These are phyloP conservation scores for Metschnikowia amazonensis DNA, from an alignment of 805 yeast species.

Conservation along the genomic window DNA sequence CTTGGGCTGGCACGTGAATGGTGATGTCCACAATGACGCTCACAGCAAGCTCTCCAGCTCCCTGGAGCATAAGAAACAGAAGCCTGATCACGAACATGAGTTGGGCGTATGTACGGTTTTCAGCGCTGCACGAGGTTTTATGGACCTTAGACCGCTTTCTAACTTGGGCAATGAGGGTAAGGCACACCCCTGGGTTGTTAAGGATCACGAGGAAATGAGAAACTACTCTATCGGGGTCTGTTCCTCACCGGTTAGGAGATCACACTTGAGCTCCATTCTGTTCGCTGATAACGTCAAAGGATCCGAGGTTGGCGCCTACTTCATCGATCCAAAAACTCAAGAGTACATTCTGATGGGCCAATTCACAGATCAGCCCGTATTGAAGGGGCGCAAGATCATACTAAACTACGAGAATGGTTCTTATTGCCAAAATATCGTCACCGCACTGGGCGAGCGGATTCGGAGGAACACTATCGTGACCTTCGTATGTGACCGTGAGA, in stretches of 20 bases:
- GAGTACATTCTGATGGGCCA: slow-evolving; percentile 57
- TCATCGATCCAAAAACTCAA: slow-evolving; percentile 41
- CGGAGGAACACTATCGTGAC: slow-evolving; percentile 63
- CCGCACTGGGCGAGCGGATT: slow-evolving; percentile 42
- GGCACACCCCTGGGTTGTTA: slow-evolving; percentile 55
- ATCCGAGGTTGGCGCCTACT: slow-evolving; percentile 55
- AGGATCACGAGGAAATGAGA: slow-evolving; percentile 63
- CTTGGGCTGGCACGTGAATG: slow-evolving; percentile 3
- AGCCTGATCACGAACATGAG: slow-evolving; percentile 10
- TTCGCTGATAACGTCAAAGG: slow-evolving; percentile 42
- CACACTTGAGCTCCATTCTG: slow-evolving; percentile 22
- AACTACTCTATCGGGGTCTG: slow-evolving; percentile 78
- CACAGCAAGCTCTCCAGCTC: background rate
- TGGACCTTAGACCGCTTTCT: slow-evolving; percentile 50
- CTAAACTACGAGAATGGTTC: slow-evolving; percentile 71
- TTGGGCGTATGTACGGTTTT: slow-evolving; percentile 41
- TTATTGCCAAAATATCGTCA: slow-evolving; percentile 42
- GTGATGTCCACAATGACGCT: background rate
- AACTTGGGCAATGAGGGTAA: slow-evolving; percentile 45
- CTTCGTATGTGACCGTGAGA: slow-evolving; percentile 77
- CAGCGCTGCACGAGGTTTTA: slow-evolving; percentile 45
- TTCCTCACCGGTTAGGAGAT: slow-evolving; percentile 44
- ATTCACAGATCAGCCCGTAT: slow-evolving; percentile 54
- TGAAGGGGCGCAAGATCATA: slow-evolving; percentile 68
- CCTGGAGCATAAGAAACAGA: background rate